phyloP scores from a whole-genome alignment of 2,329 filamentous ascomycete species.

The Fusarium redolens region DNA sequence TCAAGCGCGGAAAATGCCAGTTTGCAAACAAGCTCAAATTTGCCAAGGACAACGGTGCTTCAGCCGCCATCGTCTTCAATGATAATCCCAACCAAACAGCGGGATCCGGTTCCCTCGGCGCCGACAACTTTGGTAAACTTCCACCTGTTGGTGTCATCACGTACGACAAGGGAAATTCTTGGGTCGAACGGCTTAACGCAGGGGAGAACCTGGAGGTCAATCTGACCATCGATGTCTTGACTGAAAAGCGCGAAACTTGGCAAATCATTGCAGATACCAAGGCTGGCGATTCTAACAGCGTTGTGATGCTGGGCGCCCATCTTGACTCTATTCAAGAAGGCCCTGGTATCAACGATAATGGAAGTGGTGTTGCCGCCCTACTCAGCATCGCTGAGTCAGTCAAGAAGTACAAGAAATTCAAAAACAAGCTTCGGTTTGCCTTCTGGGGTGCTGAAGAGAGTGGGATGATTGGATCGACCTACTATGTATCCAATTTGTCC shows the following conservation, averaged over 20 bases:
- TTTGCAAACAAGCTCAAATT: constrained; percentile 55
- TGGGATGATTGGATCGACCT: constrained; percentile 55
- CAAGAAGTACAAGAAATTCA: constrained; percentile 50
- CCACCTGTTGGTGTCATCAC: constrained; percentile 51
- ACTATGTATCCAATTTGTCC: constrained; percentile 52
- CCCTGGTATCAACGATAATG: constrained; percentile 56
- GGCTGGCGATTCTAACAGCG: constrained; percentile 52
- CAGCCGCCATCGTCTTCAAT: constrained; percentile 69
- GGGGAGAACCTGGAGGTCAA: constrained; percentile 48
- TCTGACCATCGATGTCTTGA: constrained; percentile 51
- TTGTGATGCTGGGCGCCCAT: constrained; percentile 55
- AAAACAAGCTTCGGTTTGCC: constrained; percentile 55
- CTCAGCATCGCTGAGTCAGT: constrained; percentile 51
- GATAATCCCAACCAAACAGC: constrained; percentile 59
- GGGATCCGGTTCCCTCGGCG: constrained; percentile 64
- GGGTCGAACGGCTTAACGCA: constrained; percentile 46
- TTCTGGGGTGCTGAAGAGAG: constrained; percentile 57
- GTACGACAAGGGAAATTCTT: constrained; percentile 49
- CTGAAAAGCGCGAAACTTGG: constrained; percentile 52
- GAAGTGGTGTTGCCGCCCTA: constrained; percentile 51
- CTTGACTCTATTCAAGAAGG: constrained; percentile 54
- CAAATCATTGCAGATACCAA: constrained; percentile 57
- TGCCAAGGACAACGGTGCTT: constrained; percentile 50
- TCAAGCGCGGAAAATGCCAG: constrained; percentile 57
- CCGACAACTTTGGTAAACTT: constrained; percentile 50